These are phyloP conservation scores for Beauveria sp. DNA, from an alignment of 2,329 filamentous ascomycete species.

Conservation along the genomic window DNA sequence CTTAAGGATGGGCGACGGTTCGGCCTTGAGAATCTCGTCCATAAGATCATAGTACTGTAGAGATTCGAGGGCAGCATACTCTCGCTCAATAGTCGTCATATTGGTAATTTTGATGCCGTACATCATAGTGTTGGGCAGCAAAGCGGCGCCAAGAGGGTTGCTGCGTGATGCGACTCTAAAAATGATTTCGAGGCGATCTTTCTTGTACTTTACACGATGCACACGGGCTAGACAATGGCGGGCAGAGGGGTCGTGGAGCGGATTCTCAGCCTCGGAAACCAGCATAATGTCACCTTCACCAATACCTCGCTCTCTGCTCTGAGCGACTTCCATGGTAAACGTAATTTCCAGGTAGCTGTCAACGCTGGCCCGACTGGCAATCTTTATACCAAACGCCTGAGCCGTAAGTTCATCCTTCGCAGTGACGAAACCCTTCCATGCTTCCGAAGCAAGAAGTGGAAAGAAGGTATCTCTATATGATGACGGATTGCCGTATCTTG, in stretches of 20 bases:
- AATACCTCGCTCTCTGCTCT: slow-evolving; percentile 64
- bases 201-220: slow-evolving; percentile 72
- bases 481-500: slow-evolving; percentile 65
- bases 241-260: slow-evolving; percentile 56
- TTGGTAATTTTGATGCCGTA: slow-evolving; percentile 80
- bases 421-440: slow-evolving; percentile 90
- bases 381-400: slow-evolving; percentile 78
- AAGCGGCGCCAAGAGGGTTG: slow-evolving; percentile 51
- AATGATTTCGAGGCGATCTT: slow-evolving; percentile 72
- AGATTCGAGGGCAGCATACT: slow-evolving; percentile 86
- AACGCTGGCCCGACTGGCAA: slow-evolving; percentile 80
- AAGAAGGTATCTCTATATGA: slow-evolving; percentile 88
- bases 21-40: slow-evolving; percentile 81
- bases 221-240: slow-evolving; percentile 84
- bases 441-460: slow-evolving; percentile 82
- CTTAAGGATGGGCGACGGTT: slow-evolving; percentile 78
- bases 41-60: slow-evolving; percentile 94
- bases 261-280: slow-evolving; percentile 65
- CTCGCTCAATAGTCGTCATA: slow-evolving; percentile 88
- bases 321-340: slow-evolving; percentile 64
- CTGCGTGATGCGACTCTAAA: slow-evolving; percentile 69
- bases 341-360: slow-evolving; percentile 91
- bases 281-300: slow-evolving; percentile 85
- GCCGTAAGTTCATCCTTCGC: slow-evolving; percentile 78
- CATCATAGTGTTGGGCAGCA: slow-evolving; percentile 63